phyloP scores from a whole-genome alignment of 2,329 filamentous ascomycete species.

The Pyricularia sp. region DNA sequence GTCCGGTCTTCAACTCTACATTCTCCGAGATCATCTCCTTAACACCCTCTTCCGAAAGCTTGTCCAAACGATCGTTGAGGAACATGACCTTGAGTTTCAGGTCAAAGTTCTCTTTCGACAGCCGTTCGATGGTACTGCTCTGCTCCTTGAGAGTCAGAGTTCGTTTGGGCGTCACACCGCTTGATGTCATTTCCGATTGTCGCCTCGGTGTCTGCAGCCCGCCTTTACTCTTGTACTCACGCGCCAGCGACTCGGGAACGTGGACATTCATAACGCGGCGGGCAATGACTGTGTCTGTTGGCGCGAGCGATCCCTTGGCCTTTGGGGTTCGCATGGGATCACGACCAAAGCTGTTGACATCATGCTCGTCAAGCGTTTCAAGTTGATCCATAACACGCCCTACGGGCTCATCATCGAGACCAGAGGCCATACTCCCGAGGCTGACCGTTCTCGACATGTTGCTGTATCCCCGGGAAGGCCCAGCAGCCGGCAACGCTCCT shows the following conservation, averaged over 20 bases:
- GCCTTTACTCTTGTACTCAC: constrained; percentile 70
- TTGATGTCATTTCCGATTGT: constrained; percentile 39
- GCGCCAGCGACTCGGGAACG: constrained; percentile 76
- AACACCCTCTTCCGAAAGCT: constrained; percentile 87
- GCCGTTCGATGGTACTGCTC: constrained; percentile 87
- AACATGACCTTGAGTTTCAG: constrained; percentile 97
- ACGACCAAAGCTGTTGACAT: constrained; percentile 8
- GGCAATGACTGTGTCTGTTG: constrained; percentile 78
- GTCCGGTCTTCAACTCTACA: constrained; percentile 82
- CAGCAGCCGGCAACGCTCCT: constrained; percentile 51
- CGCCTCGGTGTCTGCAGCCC: constrained; percentile 47
- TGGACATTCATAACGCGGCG: constrained; percentile 83
- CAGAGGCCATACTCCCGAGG: constrained; percentile 79
- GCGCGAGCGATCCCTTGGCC: constrained; percentile 36
- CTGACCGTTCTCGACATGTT: constrained; percentile 66
- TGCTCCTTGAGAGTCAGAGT: constrained; percentile 91
- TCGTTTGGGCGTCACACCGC: constrained; percentile 18
- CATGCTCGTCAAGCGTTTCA: constrained; percentile 34
- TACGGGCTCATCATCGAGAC: constrained; percentile 43
- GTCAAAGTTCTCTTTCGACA: constrained; percentile 97
- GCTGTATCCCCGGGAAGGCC: constrained; percentile 35
- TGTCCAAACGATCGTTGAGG: constrained; percentile 82
- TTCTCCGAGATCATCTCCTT: constrained; percentile 98
- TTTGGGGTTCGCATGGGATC: constrained; percentile 48
- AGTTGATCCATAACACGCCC: constrained; percentile 20